A percentile compares a stretch with the other conserved stretches of the same genome.
phyloP scores from a whole-genome alignment of 2,329 filamentous ascomycete genomes.

The Apiospora aurea region DNA sequence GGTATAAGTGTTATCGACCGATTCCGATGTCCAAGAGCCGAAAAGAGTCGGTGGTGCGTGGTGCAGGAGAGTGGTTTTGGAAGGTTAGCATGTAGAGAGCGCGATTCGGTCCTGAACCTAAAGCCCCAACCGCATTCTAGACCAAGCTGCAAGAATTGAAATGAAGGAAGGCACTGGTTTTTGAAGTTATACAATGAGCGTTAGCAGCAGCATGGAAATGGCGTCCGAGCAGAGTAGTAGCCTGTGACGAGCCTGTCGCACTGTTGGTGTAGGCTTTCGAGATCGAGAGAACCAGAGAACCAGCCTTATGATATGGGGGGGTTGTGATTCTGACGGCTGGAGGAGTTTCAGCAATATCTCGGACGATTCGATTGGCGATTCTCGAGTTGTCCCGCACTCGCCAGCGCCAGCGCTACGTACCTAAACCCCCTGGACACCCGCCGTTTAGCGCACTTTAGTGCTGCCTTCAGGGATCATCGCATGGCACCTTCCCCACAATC shows the following conservation, averaged over 20 bases:
- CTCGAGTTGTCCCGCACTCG: constrained; percentile 4
- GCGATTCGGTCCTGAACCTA: not conserved
- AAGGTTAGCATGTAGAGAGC: not conserved
- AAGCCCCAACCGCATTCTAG: constrained; percentile 10
- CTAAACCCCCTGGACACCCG: not conserved
- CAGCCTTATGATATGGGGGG: not conserved
- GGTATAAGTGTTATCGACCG: constrained; percentile 2
- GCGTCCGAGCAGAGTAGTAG: not conserved
- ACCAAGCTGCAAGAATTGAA: not conserved
- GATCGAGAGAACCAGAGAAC: not conserved
- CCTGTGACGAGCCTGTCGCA: constrained; percentile 7
- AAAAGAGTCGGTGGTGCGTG: constrained; percentile 7
- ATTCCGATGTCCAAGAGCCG: not conserved
- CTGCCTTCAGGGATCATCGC: constrained; percentile 4
- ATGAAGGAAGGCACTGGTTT: not conserved
- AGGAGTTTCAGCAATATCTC: not conserved
- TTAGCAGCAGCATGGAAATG: not conserved
- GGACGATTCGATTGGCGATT: not conserved
- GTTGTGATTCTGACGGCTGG: not conserved
- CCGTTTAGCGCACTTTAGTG: constrained; percentile 7
- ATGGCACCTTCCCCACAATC: constrained; percentile 13
- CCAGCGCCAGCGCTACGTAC: not conserved
- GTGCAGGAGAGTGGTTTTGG: not conserved
- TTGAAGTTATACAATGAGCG: not conserved
- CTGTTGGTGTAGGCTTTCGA: not conserved